Evolutionary conservation across 805 yeast genomes (phyloP).

Genomic region (Metschnikowia reukaufii): DNA sequence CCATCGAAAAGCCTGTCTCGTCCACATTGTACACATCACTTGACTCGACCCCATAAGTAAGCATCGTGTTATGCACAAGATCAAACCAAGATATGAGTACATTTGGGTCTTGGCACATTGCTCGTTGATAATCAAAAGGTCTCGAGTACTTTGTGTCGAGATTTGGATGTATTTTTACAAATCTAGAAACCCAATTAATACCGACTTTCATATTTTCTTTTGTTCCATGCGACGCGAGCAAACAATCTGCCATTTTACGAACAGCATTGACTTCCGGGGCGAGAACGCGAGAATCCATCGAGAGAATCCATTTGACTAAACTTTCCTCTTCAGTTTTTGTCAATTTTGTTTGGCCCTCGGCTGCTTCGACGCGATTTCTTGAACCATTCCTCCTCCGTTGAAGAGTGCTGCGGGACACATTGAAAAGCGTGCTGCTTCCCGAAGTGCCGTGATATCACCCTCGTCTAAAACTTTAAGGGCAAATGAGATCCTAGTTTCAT

Average conservation of each 20-base stretch:
- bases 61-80: neutral
- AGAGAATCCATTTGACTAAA: neutral
- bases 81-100: neutral
- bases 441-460: neutral
- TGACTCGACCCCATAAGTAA: neutral
- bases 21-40: neutral
- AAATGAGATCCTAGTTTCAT: neutral
- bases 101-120: neutral
- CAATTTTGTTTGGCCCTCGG: too few relatives aligned
- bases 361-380: neutral
- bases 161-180: neutral
- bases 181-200: neutral
- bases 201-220: neutral
- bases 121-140: neutral
- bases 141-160: neutral
- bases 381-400: neutral
- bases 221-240: neutral
- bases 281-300: neutral
- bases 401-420: neutral
- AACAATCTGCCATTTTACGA: neutral
- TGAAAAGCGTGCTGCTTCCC: neutral
- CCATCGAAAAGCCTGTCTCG: slow-evolving; percentile 5
- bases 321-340: neutral
- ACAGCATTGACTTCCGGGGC: neutral
- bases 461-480: neutral